phyloP scores from a whole-genome alignment of 805 yeast genomes.

The Candida vartiovaarae region DNA sequence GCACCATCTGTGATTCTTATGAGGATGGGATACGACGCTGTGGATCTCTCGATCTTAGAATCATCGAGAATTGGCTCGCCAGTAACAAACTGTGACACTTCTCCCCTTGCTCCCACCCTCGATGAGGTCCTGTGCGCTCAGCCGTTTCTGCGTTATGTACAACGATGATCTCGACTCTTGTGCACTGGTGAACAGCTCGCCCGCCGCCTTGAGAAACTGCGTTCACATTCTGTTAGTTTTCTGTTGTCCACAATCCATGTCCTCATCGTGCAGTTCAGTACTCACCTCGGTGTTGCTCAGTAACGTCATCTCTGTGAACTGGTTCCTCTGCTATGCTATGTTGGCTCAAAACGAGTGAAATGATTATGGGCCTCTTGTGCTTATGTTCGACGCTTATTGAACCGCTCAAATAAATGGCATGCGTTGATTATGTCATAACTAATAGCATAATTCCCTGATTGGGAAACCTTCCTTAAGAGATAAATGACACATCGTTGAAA shows the following conservation, averaged over 20 bases:
- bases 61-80: conserved; percentile 19
- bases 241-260: no score
- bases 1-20: conserved; percentile 63
- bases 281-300: conserved; percentile 18
- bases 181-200: conserved; percentile 24
- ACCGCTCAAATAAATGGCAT: no score
- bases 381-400: no score
- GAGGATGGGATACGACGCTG: conserved; percentile 47
- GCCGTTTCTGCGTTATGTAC: conserved; percentile 55
- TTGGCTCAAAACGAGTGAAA: no score
- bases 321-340: no score
- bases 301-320: conserved; percentile 5
- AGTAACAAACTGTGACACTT: conserved; percentile 18
- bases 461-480: no score
- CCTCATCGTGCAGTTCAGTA: background rate
- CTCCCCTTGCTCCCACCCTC: conserved; percentile 19
- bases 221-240: no score
- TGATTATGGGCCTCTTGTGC: no score
- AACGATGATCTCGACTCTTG: conserved; percentile 41
- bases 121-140: conserved; percentile 25
- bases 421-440: no score
- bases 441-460: no score
- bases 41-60: conserved; percentile 22
- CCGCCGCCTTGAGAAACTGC: conserved; percentile 22
- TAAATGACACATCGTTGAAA: no score